Percentiles rank a stretch among this genome's conserved stretches.
These are phyloP conservation scores for Echinosophora koreensis DNA, from an alignment of 306 rosid genomes.

Conservation along the genomic window DNA sequence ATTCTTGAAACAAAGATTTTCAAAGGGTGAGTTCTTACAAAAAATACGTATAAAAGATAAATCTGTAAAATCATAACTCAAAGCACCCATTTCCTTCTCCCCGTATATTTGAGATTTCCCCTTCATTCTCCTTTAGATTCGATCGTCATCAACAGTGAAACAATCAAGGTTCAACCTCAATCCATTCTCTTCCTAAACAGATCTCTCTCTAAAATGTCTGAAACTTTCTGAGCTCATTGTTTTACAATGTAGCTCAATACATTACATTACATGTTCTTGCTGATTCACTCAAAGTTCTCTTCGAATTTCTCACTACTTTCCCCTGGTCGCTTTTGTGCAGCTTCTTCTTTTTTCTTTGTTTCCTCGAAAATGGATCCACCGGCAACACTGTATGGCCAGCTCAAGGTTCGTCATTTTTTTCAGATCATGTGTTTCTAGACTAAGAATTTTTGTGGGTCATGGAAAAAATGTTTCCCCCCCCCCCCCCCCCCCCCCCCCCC, in stretches of 20 bases:
- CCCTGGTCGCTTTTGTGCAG: neutral
- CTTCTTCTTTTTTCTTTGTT: constrained; percentile 27
- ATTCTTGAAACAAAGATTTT: no score
- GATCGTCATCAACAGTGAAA: no score
- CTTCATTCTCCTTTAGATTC: no score
- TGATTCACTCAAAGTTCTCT: neutral
- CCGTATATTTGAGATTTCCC: no score
- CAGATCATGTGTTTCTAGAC: constrained; percentile 23
- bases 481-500: no score
- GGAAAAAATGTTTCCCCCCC: no score
- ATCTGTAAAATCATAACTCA: no score
- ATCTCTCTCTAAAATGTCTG: constrained; percentile 1
- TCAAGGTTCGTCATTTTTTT: constrained; percentile 50
- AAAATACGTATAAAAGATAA: no score
- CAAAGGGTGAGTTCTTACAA: no score
- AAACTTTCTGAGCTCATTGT: neutral
- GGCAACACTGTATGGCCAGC: constrained; percentile 39
- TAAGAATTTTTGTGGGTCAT: constrained; percentile 32
- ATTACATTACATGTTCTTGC: neutral
- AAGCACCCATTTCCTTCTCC: no score
- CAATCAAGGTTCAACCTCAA: no score
- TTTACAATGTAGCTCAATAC: constrained; percentile 1
- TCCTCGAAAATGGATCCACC: constrained; percentile 43
- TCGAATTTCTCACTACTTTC: constrained; percentile 8
- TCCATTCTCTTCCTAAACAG: neutral